Evolutionary conservation across 495 filamentous ascomycete genomes (phyloP).

Genomic region (Penicillium odoratum): DNA sequence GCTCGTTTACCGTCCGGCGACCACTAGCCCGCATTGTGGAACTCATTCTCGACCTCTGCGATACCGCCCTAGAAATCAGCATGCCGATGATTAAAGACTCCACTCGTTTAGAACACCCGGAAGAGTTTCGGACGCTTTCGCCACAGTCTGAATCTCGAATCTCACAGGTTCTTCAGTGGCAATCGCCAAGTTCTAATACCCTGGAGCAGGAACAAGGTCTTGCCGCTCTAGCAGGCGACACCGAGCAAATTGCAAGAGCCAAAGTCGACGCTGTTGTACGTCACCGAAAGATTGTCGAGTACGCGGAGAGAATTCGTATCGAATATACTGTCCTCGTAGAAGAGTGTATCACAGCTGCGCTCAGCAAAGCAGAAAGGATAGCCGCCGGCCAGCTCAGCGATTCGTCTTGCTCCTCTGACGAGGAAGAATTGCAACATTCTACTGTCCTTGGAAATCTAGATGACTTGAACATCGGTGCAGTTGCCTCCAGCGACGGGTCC

Average conservation of each 20-base stretch:
- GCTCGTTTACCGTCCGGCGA: constrained; percentile 84
- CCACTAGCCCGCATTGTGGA: constrained; percentile 92
- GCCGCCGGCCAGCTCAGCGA: constrained; percentile 83
- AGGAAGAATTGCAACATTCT: constrained; percentile 40
- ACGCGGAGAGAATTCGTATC: constrained; percentile 89
- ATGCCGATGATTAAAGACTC: constrained; percentile 84
- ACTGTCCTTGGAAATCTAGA: background rate
- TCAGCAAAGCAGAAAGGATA: constrained; percentile 86
- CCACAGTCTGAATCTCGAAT: constrained; percentile 93
- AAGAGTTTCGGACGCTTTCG: constrained; percentile 84
- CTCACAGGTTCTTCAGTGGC: constrained; percentile 91
- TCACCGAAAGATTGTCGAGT: constrained; percentile 90
- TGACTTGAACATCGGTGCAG: constrained; percentile 4
- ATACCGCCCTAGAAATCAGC: constrained; percentile 93
- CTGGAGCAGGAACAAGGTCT: constrained; percentile 94
- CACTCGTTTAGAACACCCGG: constrained; percentile 59
- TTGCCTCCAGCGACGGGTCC: constrained; percentile 3
- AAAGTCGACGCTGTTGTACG: constrained; percentile 93
- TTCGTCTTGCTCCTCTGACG: constrained; percentile 60
- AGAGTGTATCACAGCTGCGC: constrained; percentile 89
- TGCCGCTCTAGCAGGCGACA: constrained; percentile 83
- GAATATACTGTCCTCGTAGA: constrained; percentile 90
- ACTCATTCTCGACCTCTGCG: constrained; percentile 89
- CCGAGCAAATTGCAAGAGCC: constrained; percentile 72
- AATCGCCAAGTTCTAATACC: constrained; percentile 85